phyloP scores from a whole-genome alignment of 495 filamentous ascomycete species.

The Filosporella fistucella region DNA sequence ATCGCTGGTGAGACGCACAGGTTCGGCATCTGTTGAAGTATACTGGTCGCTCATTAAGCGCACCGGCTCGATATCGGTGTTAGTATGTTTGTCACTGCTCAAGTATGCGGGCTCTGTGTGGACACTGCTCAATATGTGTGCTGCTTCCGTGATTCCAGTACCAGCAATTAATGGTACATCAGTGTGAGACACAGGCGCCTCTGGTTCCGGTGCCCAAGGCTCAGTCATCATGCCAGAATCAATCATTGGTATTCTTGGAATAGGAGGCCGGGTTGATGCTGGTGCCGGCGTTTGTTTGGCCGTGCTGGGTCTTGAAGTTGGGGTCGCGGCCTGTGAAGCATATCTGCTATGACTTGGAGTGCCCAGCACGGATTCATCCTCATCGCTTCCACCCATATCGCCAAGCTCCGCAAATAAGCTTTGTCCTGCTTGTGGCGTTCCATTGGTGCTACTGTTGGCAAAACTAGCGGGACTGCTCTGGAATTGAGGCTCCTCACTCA shows the following conservation, averaged over 20 bases:
- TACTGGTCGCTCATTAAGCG: slow-evolving; percentile 1
- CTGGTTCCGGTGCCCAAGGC: slow-evolving; percentile 36
- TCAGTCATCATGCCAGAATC: slow-evolving; percentile 91
- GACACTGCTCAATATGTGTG: too few relatives aligned
- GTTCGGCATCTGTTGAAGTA: neutral
- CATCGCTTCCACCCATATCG: slow-evolving; percentile 64
- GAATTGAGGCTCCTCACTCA: slow-evolving; percentile 55
- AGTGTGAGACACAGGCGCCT: slow-evolving; percentile 13
- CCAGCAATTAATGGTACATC: slow-evolving; percentile 16
- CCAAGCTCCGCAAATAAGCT: slow-evolving; percentile 89
- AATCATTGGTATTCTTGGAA: slow-evolving; percentile 54
- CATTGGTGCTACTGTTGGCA: slow-evolving; percentile 39
- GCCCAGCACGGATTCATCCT: slow-evolving; percentile 28
- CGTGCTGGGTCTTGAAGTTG: slow-evolving; percentile 29
- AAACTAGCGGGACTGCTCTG: slow-evolving; percentile 52
- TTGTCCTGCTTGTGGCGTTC: slow-evolving; percentile 56
- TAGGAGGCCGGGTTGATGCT: slow-evolving; percentile 45
- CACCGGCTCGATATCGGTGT: neutral
- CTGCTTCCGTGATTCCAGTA: slow-evolving; percentile 8
- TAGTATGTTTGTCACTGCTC: neutral
- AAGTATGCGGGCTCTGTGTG: too few relatives aligned
- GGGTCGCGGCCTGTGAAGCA: slow-evolving; percentile 35
- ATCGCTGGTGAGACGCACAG: neutral
- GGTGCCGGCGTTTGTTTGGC: slow-evolving; percentile 45
- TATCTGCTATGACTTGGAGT: slow-evolving; percentile 35